Base-by-base conservation (phyloP, 2,329 filamentous ascomycete genomes). In the Monilinia aucupariae region DNA sequence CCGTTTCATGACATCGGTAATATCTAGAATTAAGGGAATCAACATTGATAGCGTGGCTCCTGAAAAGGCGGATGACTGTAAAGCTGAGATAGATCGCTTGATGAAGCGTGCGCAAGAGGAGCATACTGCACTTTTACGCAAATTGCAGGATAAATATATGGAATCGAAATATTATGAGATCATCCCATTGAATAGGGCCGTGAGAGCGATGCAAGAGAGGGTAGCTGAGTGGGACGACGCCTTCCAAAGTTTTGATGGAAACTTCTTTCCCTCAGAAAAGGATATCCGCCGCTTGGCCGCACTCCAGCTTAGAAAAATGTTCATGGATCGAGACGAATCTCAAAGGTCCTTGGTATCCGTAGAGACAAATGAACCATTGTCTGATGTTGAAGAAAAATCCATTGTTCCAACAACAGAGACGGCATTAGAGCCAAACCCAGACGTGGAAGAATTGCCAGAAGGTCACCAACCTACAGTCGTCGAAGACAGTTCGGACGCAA, bases 91-190 rank as follows among this genome's bases (percentile, higher is more conserved):
- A 39, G 92, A 96, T 54, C 80, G 81, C 52, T 78, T 99, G 56
- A 85, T 82, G 43, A 90, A 88, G 71, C 90, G 88, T 68, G 90
- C 90, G 0, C 89, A 92, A 64, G 91, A 96, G 45, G 93, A 99
- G 66, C 89, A 96, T 69, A 78, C 83, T 5, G 80, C 82, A 61
- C 79, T 97, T 59, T 81, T 92, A 58, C 84, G 84, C 59, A 90
- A 91, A 66, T 80, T 99, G 12, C 92, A 97, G 74, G 87, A 92
- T 41, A 91, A 90, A 66, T 99, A 99, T 73, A 92, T 94, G 78
- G 87, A 87, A 67, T 96, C 92, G 2, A 92, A 91, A 72, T 97
- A 97, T 73, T 99, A 96, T 78, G 94, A 99, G 75, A 88, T 97
- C 61, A 92, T 97, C 56, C 94, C 96, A 0, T 82, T 99, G 67